Base-by-base conservation (phyloP, 2,329 filamentous ascomycete species). In the Trichocomaceae sp. region DNA sequence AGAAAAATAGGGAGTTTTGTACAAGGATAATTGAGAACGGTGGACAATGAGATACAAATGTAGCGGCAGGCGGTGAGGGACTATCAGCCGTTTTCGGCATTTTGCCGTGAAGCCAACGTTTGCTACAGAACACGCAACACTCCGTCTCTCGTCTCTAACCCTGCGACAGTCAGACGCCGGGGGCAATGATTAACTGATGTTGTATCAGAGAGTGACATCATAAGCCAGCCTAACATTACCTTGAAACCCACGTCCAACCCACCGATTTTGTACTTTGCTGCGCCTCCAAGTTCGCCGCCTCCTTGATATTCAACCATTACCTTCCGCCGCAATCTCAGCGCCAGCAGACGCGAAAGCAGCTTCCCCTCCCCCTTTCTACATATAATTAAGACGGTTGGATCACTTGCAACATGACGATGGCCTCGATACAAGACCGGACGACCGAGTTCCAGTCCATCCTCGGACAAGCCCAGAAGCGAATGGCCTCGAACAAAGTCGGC, bases 351-450 rank as follows among this genome's bases (percentile, higher is more conserved):
- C 20, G 17, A 53, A 10, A 47, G n/a, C n/a, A n/a, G n/a, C n/a
- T n/a, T n/a, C n/a, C n/a, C n/a, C n/a, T n/a, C 7, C n/a, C 17
- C 2, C 10, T 2, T n/a, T 22, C 22, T 5, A 15, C 44, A 22
- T 8, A 39, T 39, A 39, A 39, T 39, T 7, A 39, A 19, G 3
- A 39, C 9, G 22, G 39, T 26, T 9, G 17, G 20, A 22, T 17
- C n/a, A 33, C 0, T 9, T 13, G 13, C 54, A 56, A 45, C 60
- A 83, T 81, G 78, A 74, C 78, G 57, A 75, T 77, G 46, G 72
- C 77, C 52, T 92, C 90, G 50, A 95, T 97, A 71, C 93, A 99
- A 78, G 93, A 99, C 77, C 89, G 93, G 68, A 99, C 93, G 56
- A 82, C 84, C 68, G 93, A 99, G 79, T 99, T 99, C 80, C 87